phyloP scores from a whole-genome alignment of 257 asterid species.

The Plantago elongata region DNA sequence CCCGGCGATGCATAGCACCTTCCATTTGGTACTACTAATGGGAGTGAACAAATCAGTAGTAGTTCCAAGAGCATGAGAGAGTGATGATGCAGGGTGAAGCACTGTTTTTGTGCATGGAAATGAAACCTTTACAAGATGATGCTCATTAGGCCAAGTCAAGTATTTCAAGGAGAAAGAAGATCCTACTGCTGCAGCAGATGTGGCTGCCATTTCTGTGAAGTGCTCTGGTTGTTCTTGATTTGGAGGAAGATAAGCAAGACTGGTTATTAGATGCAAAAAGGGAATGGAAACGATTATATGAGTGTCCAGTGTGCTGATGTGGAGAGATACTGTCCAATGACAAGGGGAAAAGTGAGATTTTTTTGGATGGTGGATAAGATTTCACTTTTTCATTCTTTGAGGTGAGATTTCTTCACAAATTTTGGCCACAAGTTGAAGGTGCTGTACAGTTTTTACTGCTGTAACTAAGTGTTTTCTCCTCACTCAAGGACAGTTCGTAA shows the following conservation, averaged over 20 bases:
- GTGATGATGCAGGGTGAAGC: conserved; percentile 24
- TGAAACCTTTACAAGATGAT: conserved; percentile 33
- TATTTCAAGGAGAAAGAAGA: conserved; percentile 51
- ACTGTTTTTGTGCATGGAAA: conserved; percentile 31
- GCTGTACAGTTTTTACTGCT: too few species aligned
- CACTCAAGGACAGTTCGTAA: too few species aligned
- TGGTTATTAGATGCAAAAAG: conserved; percentile 18
- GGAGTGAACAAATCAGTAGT: conserved; percentile 26
- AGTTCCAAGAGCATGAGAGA: conserved; percentile 32
- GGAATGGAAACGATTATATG: conserved; percentile 1
- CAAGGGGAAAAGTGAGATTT: conserved; percentile 28
- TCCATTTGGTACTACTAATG: conserved; percentile 34
- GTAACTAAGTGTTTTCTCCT: too few species aligned
- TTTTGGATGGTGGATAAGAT: conserved; percentile 52
- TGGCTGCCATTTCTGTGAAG: conserved; percentile 43
- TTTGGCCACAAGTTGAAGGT: too few species aligned
- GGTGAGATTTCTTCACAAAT: too few species aligned
- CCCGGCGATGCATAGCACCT: conserved; percentile 30
- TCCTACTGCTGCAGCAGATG: conserved; percentile 58
- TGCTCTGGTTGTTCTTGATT: conserved; percentile 15
- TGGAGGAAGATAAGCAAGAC: conserved; percentile 1
- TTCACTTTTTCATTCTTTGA: not conserved
- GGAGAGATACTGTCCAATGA: conserved; percentile 55
- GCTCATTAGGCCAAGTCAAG: conserved; percentile 34
- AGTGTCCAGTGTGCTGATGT: conserved; percentile 36